Percentiles rank a stretch among this genome's conserved stretches.
Conservation (phyloP, 2,329 filamentous ascomycete species). For the Orbilia brochopaga region DNA sequence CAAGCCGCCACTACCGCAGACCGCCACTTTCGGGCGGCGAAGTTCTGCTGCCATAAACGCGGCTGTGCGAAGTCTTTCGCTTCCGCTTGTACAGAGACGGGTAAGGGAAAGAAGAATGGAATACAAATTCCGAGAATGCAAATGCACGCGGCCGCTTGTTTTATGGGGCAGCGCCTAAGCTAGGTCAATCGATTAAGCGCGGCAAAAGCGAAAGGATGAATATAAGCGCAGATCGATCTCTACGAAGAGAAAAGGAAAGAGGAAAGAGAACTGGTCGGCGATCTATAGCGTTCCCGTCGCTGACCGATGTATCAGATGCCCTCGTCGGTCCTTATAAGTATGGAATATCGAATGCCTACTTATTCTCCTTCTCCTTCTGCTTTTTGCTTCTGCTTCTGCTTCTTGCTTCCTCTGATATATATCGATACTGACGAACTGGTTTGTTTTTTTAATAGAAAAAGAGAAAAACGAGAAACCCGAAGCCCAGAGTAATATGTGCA, state of each 20-base stretch:
- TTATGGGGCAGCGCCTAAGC: constrained; percentile 20
- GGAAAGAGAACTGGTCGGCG: constrained; percentile 20
- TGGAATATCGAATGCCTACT: constrained; percentile 32
- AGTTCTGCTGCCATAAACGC: constrained; percentile 21
- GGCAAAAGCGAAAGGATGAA: constrained; percentile 29
- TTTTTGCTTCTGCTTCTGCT: no score
- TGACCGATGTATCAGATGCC: constrained; percentile 22
- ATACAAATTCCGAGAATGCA: constrained; percentile 25
- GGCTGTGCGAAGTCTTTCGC: constrained; percentile 16
- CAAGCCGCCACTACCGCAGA: constrained; percentile 53
- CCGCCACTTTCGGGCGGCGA: constrained; percentile 50
- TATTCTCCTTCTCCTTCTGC: constrained; percentile 25
- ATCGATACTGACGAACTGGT: constrained; percentile 32
- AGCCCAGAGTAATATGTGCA: constrained; percentile 26
- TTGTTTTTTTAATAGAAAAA: no score
- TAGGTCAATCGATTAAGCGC: constrained; percentile 19
- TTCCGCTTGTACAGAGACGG: constrained; percentile 17
- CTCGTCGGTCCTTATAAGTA: constrained; percentile 8
- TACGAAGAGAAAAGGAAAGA: constrained; percentile 25
- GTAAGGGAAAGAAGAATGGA: constrained; percentile 16
- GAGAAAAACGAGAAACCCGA: constrained; percentile 28
- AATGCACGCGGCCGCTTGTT: constrained; percentile 4
- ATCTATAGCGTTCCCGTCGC: constrained; percentile 13
- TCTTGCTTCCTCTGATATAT: no score
- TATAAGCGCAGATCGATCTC: constrained; percentile 26